Base-by-base conservation (phyloP, 1,284 basidiomycete genomes). In the Cryptococcus sp. region DNA sequence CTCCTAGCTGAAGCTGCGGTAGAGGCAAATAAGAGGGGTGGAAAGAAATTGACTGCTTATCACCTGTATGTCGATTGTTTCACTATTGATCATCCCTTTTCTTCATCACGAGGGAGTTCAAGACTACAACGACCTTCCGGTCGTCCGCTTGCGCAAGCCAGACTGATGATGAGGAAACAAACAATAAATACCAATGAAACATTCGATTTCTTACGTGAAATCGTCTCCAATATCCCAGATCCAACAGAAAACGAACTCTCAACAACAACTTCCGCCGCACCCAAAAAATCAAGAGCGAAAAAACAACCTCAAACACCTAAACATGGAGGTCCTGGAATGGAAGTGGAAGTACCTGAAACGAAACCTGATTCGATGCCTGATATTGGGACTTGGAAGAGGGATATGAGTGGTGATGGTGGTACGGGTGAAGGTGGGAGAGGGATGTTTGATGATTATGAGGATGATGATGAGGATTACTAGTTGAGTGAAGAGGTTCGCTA, bases 171-270 rank as follows among this genome's bases (percentile, higher is more conserved):
- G 70, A 98, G 94, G 57, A 98, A 98, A 80, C 87, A 93, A 62
- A 89, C 93, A 0, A 85, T 98, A 7, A 86, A 91, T 59, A 86
- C 84, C 10, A 88, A 85, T 31, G 86, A 92, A 56, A 88, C 86
- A 77, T 85, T 98, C 57, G 94, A 98, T 75, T 98, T 98, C 73
- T 81, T 98, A 44, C 90, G 91, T 69, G 93, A 98, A 67, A 85
- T 97, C 50, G 91, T 97, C n/a, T 85, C 87, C 66, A 78, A 80
- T 42, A 85, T 97, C 1, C 86, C 91, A 0, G 94, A 98, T 73
- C 91, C 92, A 0, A 86, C 86, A 41, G 14, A 14, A 21, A 25
- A 23, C 36, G 10, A 25, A 24, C 7, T 19, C 9, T 10, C 39
- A 36, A 10, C 11, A 41, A 19, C 39, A 10, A 10, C 11, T 9